Percentiles rank a stretch among this genome's conserved stretches.
These are phyloP conservation scores for Tarenaya hassleriana DNA, from an alignment of 345 rosid species.

Conservation along the genomic window DNA sequence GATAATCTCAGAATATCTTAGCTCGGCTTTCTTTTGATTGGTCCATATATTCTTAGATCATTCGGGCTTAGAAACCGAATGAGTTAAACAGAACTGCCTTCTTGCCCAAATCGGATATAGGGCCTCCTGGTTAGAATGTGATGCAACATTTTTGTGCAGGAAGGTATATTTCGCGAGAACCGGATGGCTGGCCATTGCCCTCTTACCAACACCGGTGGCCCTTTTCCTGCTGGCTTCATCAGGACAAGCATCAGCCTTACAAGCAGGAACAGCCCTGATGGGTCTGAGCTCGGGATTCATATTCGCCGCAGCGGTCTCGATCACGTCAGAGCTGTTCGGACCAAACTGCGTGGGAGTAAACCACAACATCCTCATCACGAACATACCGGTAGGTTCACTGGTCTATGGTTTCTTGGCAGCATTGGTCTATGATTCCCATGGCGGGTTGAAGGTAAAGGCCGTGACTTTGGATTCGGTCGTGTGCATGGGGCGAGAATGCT, in stretches of 20 bases:
- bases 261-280: constrained; percentile 54
- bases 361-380: constrained; percentile 93
- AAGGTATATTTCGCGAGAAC: constrained; percentile 90
- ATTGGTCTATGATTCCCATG: constrained; percentile 63
- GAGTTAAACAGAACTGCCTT: too few relatives aligned
- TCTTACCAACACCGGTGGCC: constrained; percentile 74
- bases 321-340: constrained; percentile 88
- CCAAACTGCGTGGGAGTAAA: constrained; percentile 84
- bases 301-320: constrained; percentile 87
- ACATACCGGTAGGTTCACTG: constrained; percentile 82
- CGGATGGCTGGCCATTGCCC: constrained; percentile 84
- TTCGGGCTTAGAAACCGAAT: too few relatives aligned
- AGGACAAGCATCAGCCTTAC: constrained; percentile 40
- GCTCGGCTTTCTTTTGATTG: too few relatives aligned
- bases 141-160: constrained; percentile 37
- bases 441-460: constrained; percentile 13
- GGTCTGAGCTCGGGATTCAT: constrained; percentile 92
- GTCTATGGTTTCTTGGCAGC: constrained; percentile 80
- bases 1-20: too few relatives aligned
- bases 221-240: constrained; percentile 62
- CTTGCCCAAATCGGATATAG: too few relatives aligned
- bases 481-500: constrained; percentile 80
- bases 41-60: too few relatives aligned
- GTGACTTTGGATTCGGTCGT: constrained; percentile 20
- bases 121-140: constrained; percentile 2